Base-by-base conservation (phyloP, 2,329 filamentous ascomycete genomes). In the Orbilia oligospora region DNA sequence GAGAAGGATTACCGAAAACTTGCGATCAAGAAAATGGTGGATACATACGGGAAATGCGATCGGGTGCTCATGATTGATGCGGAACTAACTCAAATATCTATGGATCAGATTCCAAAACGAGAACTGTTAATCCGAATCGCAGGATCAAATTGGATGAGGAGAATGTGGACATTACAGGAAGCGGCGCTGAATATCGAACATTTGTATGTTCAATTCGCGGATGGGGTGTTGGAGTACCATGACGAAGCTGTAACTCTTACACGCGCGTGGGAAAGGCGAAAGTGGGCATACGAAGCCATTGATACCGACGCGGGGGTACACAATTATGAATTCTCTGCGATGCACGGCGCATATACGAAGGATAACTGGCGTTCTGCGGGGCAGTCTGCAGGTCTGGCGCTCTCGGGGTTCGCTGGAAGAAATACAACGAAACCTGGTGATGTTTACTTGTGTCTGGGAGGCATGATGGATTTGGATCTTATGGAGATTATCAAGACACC, bases 91-190 rank as follows among this genome's bases (percentile, higher is more conserved):
- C 71, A 24, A 14, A 55, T 75, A 46, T 58, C 64, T 3, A 69
- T 75, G 64, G 55, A 55, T 5, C 18, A 72, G 27, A 72, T 80
- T 27, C 72, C 72, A 3, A 33, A 22, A 10, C 58, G 65, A 18
- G 80, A 81, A 16, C 48, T 80, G 33, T 53, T 73, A 2, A 70
- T 77, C 14, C 76, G 80, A 3, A 79, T 81, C 16, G 64, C 75
- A 2, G 66, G 70, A 8, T 80, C 80, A 16, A 75, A 69, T 48
- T 81, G 80, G 80, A 80, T 80, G 66, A 64, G 76, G 22, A 63
- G 80, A 38, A 68, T 81, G 38, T 81, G 80, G 80, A 81, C 80
- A 2, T 63, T 81, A 30, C 80, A 81, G 30, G 80, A 81, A 55
- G 80, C 79, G 16, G 79, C 80, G 33, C 41, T 80, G 16, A 75